phyloP scores from a whole-genome alignment of 169 alveolate species.

The Plasmodium chabaudi region DNA sequence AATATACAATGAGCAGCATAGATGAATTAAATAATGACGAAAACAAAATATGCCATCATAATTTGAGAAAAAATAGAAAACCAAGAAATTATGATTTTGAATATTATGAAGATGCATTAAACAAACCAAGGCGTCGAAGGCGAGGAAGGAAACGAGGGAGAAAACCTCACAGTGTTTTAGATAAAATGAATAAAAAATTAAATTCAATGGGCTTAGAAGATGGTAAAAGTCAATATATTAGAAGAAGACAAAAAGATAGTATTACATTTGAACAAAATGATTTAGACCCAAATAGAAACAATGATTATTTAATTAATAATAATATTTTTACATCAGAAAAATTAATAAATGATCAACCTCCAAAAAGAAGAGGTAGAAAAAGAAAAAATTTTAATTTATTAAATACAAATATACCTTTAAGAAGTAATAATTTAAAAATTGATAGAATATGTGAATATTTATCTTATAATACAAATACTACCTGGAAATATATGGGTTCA shows the following conservation, averaged over 20 bases:
- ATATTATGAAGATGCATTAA: conserved; percentile 43
- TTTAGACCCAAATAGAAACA: neutral
- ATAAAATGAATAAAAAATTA: conserved; percentile 7
- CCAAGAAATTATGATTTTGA: conserved; percentile 70
- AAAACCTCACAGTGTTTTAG: conserved; percentile 12
- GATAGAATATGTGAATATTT: conserved; percentile 72
- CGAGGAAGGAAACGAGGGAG: conserved; percentile 54
- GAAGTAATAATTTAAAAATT: conserved; percentile 52
- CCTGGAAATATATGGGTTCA: conserved; percentile 73
- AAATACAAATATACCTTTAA: conserved; percentile 39
- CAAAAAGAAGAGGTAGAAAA: conserved; percentile 15
- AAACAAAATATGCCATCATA: conserved; percentile 39
- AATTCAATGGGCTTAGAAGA: conserved; percentile 1
- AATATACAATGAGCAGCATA: conserved; percentile 45
- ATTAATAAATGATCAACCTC: neutral
- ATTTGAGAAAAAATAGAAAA: conserved; percentile 70
- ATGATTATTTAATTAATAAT: neutral
- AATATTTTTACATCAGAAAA: conserved; percentile 3
- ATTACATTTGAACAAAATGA: conserved; percentile 3
- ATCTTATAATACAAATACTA: conserved; percentile 37
- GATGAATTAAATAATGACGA: conserved; percentile 57
- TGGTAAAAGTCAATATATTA: conserved; percentile 9
- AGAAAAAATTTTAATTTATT: conserved; percentile 32
- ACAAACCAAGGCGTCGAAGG: conserved; percentile 15
- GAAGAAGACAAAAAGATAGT: conserved; percentile 12